phyloP scores from a whole-genome alignment of 805 yeast species.

The Yamadazyma laniorum region DNA sequence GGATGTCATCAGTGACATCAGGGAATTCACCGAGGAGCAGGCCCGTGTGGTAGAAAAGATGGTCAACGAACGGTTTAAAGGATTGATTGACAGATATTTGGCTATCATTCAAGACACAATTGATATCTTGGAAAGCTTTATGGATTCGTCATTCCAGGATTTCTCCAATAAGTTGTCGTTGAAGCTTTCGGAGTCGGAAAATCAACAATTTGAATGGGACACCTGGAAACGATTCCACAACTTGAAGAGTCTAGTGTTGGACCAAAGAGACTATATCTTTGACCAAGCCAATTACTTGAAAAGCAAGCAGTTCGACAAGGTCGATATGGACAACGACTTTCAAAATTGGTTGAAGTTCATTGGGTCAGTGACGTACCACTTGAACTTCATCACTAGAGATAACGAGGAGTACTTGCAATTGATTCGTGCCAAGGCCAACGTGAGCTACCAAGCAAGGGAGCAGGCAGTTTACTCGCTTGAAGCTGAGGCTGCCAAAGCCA shows the following conservation, averaged over 20 bases:
- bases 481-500: slow-evolving; percentile 30
- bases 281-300: slow-evolving; percentile 24
- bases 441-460: slow-evolving; percentile 42
- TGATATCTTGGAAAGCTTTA: slow-evolving; percentile 72
- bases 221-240: slow-evolving; percentile 63
- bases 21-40: slow-evolving; percentile 21
- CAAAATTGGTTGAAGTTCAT: slow-evolving; percentile 34
- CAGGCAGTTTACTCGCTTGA: slow-evolving; percentile 14
- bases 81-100: slow-evolving; percentile 29
- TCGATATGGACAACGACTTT: slow-evolving; percentile 36
- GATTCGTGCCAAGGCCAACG: slow-evolving; percentile 43
- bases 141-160: slow-evolving; percentile 63
- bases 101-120: slow-evolving; percentile 42
- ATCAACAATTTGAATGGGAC: slow-evolving; percentile 34
- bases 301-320: slow-evolving; percentile 10
- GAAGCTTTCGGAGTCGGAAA: slow-evolving; percentile 14
- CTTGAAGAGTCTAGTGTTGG: slow-evolving; percentile 53
- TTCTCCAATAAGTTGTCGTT: slow-evolving; percentile 57
- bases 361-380: slow-evolving; percentile 42
- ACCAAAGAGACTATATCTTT: slow-evolving; percentile 51
- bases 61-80: slow-evolving; percentile 27
- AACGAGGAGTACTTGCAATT: slow-evolving; percentile 54
- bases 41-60: slow-evolving; percentile 22
- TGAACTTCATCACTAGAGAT: slow-evolving; percentile 54
- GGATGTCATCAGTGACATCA: slow-evolving; percentile 28